Evolutionary conservation across 1,139 yeast genomes (phyloP).

Genomic region (Nadsonia starkeyi-henricii): DNA sequence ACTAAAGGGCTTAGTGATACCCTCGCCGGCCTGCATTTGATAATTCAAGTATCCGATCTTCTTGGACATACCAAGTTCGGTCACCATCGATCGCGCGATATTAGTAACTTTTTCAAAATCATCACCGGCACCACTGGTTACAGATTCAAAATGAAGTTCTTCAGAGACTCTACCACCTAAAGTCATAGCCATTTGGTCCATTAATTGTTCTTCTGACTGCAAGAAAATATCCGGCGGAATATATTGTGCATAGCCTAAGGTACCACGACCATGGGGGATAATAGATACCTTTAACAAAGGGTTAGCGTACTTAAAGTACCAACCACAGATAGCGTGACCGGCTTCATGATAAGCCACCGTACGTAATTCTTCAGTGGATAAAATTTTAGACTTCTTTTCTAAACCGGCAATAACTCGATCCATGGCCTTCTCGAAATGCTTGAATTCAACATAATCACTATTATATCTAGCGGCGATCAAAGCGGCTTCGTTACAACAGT

Average conservation of each 20-base stretch:
- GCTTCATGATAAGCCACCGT: conserved; percentile 97
- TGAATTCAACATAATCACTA: conserved; percentile 48
- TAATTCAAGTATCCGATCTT: conserved; percentile 75
- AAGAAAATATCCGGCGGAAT: conserved; percentile 87
- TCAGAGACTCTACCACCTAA: conserved; percentile 94
- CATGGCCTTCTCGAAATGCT: conserved; percentile 88
- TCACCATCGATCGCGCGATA: conserved; percentile 87
- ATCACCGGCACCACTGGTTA: conserved; percentile 91
- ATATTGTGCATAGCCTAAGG: conserved; percentile 95
- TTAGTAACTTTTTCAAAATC: conserved; percentile 90
- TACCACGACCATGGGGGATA: conserved; percentile 93
- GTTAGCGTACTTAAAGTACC: conserved; percentile 82
- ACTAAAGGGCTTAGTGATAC: conserved; percentile 68
- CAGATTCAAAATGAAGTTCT: conserved; percentile 77
- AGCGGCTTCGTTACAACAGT: conserved; percentile 94
- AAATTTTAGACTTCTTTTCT: conserved; percentile 74
- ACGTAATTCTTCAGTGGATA: conserved; percentile 75
- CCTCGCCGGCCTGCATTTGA: conserved; percentile 40
- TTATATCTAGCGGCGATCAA: conserved; percentile 83
- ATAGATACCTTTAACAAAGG: conserved; percentile 90
- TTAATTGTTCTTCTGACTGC: conserved; percentile 60
- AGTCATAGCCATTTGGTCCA: conserved; percentile 89
- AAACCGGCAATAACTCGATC: conserved; percentile 95
- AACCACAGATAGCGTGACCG: conserved; percentile 96
- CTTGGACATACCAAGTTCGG: conserved; percentile 78